Conservation (phyloP, 352 stramenopile genomes). For the Phytophthora ramorum region DNA sequence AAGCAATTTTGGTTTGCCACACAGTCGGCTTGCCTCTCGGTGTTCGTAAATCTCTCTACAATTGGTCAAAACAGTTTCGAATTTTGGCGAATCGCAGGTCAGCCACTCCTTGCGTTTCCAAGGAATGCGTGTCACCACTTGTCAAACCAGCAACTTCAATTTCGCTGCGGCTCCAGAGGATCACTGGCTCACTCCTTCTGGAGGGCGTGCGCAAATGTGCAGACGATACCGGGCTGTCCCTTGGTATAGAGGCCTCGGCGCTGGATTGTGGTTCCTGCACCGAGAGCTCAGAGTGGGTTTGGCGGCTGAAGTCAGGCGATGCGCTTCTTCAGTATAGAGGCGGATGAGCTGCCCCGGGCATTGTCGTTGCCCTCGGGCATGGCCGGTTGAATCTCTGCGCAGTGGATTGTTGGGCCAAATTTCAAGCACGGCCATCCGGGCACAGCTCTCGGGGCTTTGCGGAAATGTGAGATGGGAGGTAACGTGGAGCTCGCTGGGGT, state of each 20-base stretch:
- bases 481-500: not conserved
- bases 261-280: slow-evolving; percentile 3
- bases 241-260: slow-evolving; percentile 13
- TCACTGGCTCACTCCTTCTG: not conserved
- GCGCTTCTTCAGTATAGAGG: slow-evolving; percentile 27
- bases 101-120: slow-evolving; percentile 3
- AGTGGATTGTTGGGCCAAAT: slow-evolving; percentile 19
- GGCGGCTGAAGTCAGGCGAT: slow-evolving; percentile 23
- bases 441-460: slow-evolving; percentile 2
- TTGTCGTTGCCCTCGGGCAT: too few species aligned
- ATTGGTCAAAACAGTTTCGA: not conserved
- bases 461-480: slow-evolving; percentile 20
- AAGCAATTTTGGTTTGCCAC: too few species aligned
- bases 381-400: slow-evolving; percentile 26
- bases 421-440: slow-evolving; percentile 17
- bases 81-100: not conserved
- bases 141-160: slow-evolving; percentile 32
- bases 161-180: slow-evolving; percentile 1
- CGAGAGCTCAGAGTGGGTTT: not conserved
- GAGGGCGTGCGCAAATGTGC: slow-evolving; percentile 16
- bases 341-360: slow-evolving; percentile 7
- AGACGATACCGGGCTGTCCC: not conserved
- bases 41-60: slow-evolving; percentile 9
- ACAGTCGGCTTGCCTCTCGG: too few species aligned
- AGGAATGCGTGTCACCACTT: slow-evolving; percentile 8